Evolutionary conservation across 768 basidiomycete genomes (phyloP).

Genomic region (Daedaleopsis sinensis): DNA sequence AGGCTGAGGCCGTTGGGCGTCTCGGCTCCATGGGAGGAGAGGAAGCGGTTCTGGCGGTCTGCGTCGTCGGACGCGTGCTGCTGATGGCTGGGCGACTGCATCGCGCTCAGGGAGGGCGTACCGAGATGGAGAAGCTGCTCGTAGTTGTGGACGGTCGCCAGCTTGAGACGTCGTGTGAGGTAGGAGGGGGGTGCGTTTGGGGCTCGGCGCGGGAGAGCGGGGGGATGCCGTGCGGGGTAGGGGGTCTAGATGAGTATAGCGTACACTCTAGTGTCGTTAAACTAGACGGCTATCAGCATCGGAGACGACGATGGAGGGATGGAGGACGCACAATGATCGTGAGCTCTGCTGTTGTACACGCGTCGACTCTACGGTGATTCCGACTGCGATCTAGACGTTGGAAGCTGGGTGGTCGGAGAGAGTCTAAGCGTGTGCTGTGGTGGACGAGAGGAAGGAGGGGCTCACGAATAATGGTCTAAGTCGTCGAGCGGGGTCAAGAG

Average conservation of each 20-base stretch:
- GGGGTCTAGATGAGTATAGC: conserved; percentile 14
- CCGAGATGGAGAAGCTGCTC: conserved; percentile 28
- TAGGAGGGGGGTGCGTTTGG: conserved; percentile 16
- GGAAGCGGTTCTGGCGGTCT: conserved; percentile 66
- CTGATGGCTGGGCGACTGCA: conserved; percentile 38
- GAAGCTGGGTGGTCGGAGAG: conserved; percentile 8
- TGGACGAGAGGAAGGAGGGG: not conserved
- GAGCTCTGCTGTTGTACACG: conserved; percentile 20
- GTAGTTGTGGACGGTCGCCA: conserved; percentile 32
- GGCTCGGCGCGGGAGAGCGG: conserved; percentile 19
- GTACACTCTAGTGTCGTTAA: conserved; percentile 27
- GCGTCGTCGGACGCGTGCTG: conserved; percentile 47
- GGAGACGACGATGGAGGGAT: not conserved
- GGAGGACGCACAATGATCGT: conserved; percentile 21
- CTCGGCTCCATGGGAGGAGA: conserved; percentile 44
- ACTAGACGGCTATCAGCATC: conserved; percentile 9
- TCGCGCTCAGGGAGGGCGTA: conserved; percentile 31
- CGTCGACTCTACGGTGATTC: conserved; percentile 18
- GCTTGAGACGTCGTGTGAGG: conserved; percentile 22
- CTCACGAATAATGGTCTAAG: conserved; percentile 17
- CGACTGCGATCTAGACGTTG: conserved; percentile 16
- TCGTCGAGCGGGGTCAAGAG: not conserved
- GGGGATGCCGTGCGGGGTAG: conserved; percentile 12
- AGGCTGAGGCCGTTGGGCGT: conserved; percentile 43
- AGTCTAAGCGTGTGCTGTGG: conserved; percentile 2